Percentiles rank a stretch among this genome's conserved stretches.
phyloP scores from a whole-genome alignment of 2,329 filamentous ascomycete species.

The Verticillium albo-atrum region DNA sequence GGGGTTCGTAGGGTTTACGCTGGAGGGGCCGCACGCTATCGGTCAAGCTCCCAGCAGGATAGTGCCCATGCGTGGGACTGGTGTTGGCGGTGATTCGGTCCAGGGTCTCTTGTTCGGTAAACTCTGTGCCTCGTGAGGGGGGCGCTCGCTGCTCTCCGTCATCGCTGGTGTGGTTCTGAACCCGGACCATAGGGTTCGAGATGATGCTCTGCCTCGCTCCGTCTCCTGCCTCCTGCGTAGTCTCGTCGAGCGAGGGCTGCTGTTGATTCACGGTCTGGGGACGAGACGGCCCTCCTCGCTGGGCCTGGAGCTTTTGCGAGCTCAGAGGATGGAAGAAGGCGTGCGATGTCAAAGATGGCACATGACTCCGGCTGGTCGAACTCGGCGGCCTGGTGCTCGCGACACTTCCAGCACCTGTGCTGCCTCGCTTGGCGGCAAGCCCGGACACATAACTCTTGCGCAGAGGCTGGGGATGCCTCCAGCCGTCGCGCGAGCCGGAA shows the following conservation, averaged over 20 bases:
- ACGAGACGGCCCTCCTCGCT: slow-evolving; percentile 61
- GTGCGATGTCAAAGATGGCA: slow-evolving; percentile 81
- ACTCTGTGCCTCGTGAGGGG: slow-evolving; percentile 74
- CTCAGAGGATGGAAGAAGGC: slow-evolving; percentile 97
- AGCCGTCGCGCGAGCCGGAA: slow-evolving; percentile 9
- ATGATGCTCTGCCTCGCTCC: slow-evolving; percentile 54
- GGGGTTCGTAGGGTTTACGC: slow-evolving; percentile 29
- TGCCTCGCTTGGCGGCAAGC: slow-evolving; percentile 39
- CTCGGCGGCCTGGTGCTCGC: slow-evolving; percentile 42
- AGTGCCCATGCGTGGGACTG: slow-evolving; percentile 61
- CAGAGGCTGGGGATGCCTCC: slow-evolving; percentile 45
- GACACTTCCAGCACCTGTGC: slow-evolving; percentile 30
- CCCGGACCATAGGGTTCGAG: slow-evolving; percentile 39
- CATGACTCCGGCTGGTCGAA: slow-evolving; percentile 76
- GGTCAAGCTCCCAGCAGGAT: slow-evolving; percentile 57
- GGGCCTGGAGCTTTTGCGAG: slow-evolving; percentile 88
- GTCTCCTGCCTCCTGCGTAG: slow-evolving; percentile 30
- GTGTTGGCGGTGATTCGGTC: slow-evolving; percentile 71
- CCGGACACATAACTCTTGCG: slow-evolving; percentile 43
- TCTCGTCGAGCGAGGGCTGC: slow-evolving; percentile 28
- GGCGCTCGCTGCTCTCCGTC: slow-evolving; percentile 55
- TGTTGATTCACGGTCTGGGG: slow-evolving; percentile 36
- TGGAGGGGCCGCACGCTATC: slow-evolving; percentile 79
- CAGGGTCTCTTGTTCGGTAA: slow-evolving; percentile 68
- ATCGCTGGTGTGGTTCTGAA: slow-evolving; percentile 18